phyloP scores from a whole-genome alignment of 768 basidiomycete species.

The Tulasnella sp. region DNA sequence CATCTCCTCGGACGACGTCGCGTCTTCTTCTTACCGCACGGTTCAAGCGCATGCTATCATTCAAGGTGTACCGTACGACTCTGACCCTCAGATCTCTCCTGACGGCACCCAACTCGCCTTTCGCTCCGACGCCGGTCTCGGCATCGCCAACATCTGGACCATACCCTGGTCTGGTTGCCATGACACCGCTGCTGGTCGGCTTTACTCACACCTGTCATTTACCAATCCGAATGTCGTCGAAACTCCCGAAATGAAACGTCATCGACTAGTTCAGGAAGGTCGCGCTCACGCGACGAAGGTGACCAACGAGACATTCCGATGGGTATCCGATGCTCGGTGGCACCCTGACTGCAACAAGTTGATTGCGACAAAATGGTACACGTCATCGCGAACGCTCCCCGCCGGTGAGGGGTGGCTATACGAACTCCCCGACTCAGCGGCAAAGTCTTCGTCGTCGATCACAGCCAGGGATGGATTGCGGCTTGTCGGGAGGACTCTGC shows the following conservation, averaged over 20 bases:
- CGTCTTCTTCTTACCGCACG: slow-evolving; percentile 27
- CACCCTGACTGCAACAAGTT: slow-evolving; percentile 53
- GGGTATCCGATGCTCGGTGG: slow-evolving; percentile 59
- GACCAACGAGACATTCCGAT: slow-evolving; percentile 67
- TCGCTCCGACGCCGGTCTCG: slow-evolving; percentile 60
- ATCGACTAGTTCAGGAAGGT: slow-evolving; percentile 49
- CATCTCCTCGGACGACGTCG: slow-evolving; percentile 34
- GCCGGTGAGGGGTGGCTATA: slow-evolving; percentile 71
- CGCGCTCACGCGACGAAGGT: slow-evolving; percentile 39
- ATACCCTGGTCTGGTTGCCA: slow-evolving; percentile 56
- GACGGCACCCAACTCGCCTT: slow-evolving; percentile 54
- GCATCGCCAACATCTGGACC: slow-evolving; percentile 68
- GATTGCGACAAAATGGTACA: slow-evolving; percentile 74
- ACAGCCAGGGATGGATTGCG: slow-evolving; percentile 40
- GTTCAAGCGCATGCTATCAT: slow-evolving; percentile 46
- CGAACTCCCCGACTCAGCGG: slow-evolving; percentile 31
- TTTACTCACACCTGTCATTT: neutral
- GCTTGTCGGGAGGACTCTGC: slow-evolving; percentile 46
- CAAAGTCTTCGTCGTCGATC: slow-evolving; percentile 25
- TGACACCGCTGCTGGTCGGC: slow-evolving; percentile 30
- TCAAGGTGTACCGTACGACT: slow-evolving; percentile 55
- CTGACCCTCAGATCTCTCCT: slow-evolving; percentile 65
- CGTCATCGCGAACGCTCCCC: slow-evolving; percentile 49
- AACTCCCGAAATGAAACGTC: slow-evolving; percentile 39
- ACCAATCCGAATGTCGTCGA: slow-evolving; percentile 34